Percentiles rank a stretch among this genome's conserved stretches.
Conservation (phyloP, 495 filamentous ascomycete genomes). For the Bathelium albidoporum region DNA sequence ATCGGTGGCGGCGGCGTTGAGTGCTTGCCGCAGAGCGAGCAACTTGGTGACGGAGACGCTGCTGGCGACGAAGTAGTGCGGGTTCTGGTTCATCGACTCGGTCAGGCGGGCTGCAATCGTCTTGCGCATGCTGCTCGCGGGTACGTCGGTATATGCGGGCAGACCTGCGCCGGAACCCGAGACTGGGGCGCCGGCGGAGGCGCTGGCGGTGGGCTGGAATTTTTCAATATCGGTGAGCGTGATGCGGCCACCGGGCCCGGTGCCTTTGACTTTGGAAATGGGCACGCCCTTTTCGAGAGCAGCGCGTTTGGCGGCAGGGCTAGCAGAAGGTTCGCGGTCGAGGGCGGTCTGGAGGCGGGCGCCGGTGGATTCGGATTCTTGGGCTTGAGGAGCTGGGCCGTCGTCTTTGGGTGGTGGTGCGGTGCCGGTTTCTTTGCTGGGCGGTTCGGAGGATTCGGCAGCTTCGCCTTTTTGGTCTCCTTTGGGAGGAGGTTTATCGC, state of each 20-base stretch:
- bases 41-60: conserved; percentile 86
- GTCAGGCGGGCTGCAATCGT: conserved; percentile 86
- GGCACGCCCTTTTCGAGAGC: conserved; percentile 79
- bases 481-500: conserved; percentile 52
- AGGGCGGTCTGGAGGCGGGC: conserved; percentile 74
- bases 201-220: conserved; percentile 44
- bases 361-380: conserved; percentile 63
- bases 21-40: conserved; percentile 84
- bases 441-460: conserved; percentile 46
- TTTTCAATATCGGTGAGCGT: conserved; percentile 92
- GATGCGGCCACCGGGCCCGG: conserved; percentile 75
- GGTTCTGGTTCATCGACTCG: conserved; percentile 83
- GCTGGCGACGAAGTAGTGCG: conserved; percentile 93
- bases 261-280: conserved; percentile 73
- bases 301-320: conserved; percentile 65
- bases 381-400: conserved; percentile 35
- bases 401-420: conserved; percentile 46
- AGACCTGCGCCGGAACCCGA: conserved; percentile 9
- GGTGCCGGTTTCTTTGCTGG: conserved; percentile 43
- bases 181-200: conserved; percentile 29
- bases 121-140: conserved; percentile 90
- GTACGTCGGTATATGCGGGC: conserved; percentile 71
- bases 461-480: conserved; percentile 52
- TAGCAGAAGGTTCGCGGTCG: conserved; percentile 64
- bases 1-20: conserved; percentile 73